A percentile compares a stretch with the other conserved stretches of the same genome.
phyloP scores from a whole-genome alignment of 768 basidiomycete genomes.

The Boletus vermiculosoides region DNA sequence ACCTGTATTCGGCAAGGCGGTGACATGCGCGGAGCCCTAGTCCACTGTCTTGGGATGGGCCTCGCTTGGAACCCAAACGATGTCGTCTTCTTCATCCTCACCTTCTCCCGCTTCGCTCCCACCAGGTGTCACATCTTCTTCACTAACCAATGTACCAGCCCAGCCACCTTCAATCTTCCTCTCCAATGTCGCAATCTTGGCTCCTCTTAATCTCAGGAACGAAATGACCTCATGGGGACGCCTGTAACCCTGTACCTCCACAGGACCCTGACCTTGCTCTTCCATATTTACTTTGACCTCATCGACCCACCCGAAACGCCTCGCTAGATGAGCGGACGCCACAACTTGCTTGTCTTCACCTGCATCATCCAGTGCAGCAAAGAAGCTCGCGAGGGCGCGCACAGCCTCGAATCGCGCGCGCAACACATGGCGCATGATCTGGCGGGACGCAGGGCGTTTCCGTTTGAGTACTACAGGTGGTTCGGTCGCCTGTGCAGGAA shows the following conservation, averaged over 20 bases:
- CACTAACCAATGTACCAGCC: slow-evolving; percentile 62
- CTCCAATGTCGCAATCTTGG: slow-evolving; percentile 57
- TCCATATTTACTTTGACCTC: slow-evolving; percentile 28
- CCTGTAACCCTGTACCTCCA: slow-evolving; percentile 51
- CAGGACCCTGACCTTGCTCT: slow-evolving; percentile 26
- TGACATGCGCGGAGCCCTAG: slow-evolving; percentile 15
- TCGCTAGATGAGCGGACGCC: slow-evolving; percentile 49
- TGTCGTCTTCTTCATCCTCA: slow-evolving; percentile 31
- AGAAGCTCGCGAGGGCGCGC: slow-evolving; percentile 68
- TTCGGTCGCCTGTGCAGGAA: slow-evolving; percentile 33
- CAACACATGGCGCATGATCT: slow-evolving; percentile 86
- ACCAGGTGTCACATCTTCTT: slow-evolving; percentile 34
- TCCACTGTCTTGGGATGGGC: slow-evolving; percentile 10
- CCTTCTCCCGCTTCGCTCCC: slow-evolving; percentile 24
- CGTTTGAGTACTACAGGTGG: slow-evolving; percentile 36
- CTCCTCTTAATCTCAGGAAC: slow-evolving; percentile 70
- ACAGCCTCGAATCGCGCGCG: slow-evolving; percentile 83
- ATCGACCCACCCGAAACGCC: slow-evolving; percentile 39
- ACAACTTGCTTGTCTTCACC: slow-evolving; percentile 46
- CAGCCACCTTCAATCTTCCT: slow-evolving; percentile 59
- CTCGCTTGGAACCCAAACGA: slow-evolving; percentile 33
- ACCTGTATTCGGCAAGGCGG: not conserved
- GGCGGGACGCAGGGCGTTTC: slow-evolving; percentile 67
- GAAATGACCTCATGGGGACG: slow-evolving; percentile 66
- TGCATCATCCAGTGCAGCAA: slow-evolving; percentile 59